Evolutionary conservation across 2,329 filamentous ascomycete species (phyloP), one percentile per base, ranked within the genome.

Genomic region (Bipolaris bicolor): DNA sequence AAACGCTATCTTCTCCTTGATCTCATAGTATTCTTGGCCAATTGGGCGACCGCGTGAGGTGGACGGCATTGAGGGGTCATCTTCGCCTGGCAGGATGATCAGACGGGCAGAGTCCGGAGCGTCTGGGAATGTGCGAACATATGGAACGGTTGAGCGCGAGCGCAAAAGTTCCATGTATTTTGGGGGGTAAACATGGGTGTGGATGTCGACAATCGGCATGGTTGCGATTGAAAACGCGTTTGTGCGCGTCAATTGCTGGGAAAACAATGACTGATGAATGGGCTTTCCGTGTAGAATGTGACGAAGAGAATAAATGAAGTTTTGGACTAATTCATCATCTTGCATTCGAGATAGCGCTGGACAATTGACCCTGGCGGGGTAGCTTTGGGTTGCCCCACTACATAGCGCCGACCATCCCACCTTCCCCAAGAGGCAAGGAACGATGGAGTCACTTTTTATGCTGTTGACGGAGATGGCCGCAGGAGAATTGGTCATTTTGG

Each of bases 11-110:
- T 97, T 97, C 66, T 91, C 83, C 15, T 82, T 79, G 56, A 96
- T 88, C 43, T 91, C 90, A 61, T 88, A 91, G 81, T 94, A 97
- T 68, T 93, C 90, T 0, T 86, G 82, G 20, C 92, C 94, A 41
- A 97, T 86, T 3, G 93, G 92, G 3, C 93, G 87, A 36, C 92
- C 93, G 2, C 90, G 88, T 7, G 86, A 84, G 9, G 76, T 77
- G 11, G 75, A 77, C 1, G 76, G 76, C 43, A 83, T 85, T 18
- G 80, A 79, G 2, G 82, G 74, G 22, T 83, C 77, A 71, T 87
- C 82, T 64, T 85, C 80, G 49, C 81, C 78, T 2, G 86, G 83
- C 5, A 90, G 81, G 53, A 90, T 86, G 59, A 90, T 86, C 55
- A 91, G 84, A 11, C 89, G 86, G 43, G 87, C 84, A 41, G 85